Conservation (phyloP, 2,329 filamentous ascomycete genomes). For the Fusarium brevicatenulatum region DNA sequence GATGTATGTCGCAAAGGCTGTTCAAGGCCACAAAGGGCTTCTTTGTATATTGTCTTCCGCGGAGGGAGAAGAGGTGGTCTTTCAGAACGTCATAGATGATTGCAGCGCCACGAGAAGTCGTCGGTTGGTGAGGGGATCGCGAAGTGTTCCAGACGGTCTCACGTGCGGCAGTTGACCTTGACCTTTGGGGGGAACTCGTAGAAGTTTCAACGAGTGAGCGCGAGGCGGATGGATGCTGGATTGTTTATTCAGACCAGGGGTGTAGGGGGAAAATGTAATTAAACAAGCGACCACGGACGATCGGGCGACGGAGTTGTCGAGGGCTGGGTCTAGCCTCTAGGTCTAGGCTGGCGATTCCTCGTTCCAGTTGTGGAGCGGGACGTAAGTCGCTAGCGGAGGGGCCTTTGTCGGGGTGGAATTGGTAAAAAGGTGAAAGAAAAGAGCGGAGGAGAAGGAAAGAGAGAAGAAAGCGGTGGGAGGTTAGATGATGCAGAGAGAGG, state of each 20-base stretch:
- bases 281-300: slow-evolving; percentile 42
- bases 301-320: slow-evolving; percentile 33
- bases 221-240: slow-evolving; percentile 26
- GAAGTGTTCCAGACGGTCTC: slow-evolving; percentile 37
- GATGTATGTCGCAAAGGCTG: slow-evolving; percentile 22
- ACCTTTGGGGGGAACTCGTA: background rate
- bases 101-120: slow-evolving; percentile 20
- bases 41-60: slow-evolving; percentile 26
- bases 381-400: slow-evolving; percentile 27
- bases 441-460: slow-evolving; percentile 13
- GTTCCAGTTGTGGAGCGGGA: slow-evolving; percentile 40
- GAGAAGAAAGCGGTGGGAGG: slow-evolving; percentile 7
- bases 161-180: slow-evolving; percentile 32
- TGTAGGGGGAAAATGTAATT: slow-evolving; percentile 44
- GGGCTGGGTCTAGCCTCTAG: slow-evolving; percentile 2
- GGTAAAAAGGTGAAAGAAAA: slow-evolving; percentile 16
- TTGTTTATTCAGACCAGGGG: slow-evolving; percentile 44
- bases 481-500: background rate
- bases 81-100: slow-evolving; percentile 43
- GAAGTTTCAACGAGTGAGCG: slow-evolving; percentile 29
- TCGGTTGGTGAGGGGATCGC: slow-evolving; percentile 33
- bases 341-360: slow-evolving; percentile 24
- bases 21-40: slow-evolving; percentile 29
- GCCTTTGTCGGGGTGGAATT: slow-evolving; percentile 21
- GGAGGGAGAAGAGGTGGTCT: slow-evolving; percentile 25